These are phyloP conservation scores for Anisodus acutangulus DNA, from an alignment of 257 asterid species.

Conservation along the genomic window DNA sequence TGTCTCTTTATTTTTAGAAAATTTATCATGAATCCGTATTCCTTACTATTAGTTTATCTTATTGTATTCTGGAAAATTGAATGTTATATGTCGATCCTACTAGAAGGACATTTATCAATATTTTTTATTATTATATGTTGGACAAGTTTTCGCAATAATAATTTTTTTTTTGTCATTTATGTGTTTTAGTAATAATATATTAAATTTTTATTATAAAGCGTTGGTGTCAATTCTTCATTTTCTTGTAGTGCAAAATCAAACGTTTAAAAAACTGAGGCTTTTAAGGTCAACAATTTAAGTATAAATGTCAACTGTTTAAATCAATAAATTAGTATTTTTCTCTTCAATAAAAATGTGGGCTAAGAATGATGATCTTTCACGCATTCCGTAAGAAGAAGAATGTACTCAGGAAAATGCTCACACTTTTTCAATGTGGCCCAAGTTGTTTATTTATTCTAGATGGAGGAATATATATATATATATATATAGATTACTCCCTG, in stretches of 20 bases:
- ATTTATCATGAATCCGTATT: background rate
- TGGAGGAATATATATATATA: no score
- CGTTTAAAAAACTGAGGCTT: background rate
- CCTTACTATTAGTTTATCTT: background rate
- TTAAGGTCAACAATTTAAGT: background rate
- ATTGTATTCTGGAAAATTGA: no score
- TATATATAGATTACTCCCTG: no score
- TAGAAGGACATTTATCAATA: no score
- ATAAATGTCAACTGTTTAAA: background rate
- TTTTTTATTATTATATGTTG: no score
- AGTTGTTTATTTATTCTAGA: no score
- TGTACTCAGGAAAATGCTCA: background rate
- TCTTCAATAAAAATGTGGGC: background rate
- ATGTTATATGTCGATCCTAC: no score
- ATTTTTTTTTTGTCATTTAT: no score
- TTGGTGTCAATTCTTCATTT: no score
- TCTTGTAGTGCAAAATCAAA: background rate
- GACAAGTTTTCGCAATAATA: no score
- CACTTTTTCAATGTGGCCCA: background rate
- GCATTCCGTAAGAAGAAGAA: slow-evolving; percentile 15
- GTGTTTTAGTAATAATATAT: no score
- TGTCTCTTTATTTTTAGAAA: background rate
- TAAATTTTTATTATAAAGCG: no score
- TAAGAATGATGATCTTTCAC: slow-evolving; percentile 3
- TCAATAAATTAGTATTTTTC: background rate